Evolutionary conservation across 208 protist genomes (phyloP), one percentile per base, ranked within the genome.

Genomic region (Lotmaria passim): DNA sequence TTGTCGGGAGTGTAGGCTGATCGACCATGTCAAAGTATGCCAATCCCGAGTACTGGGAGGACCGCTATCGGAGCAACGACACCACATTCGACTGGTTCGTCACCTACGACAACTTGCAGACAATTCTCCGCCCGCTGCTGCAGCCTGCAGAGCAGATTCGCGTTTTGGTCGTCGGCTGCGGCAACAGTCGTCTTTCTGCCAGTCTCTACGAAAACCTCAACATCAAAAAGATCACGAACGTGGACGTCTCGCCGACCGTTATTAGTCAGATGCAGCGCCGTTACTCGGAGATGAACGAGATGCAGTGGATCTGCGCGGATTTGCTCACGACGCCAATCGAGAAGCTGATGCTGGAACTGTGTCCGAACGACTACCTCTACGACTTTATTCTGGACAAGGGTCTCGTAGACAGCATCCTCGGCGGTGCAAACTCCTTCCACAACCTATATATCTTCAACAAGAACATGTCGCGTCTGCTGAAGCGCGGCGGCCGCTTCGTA

Each of bases 11-110:
- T 36, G 24, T 24, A 17, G 7, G 26, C 19, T n/a, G n/a, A 46
- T 31, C 14, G 23, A 28, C 17, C 39, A 95, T 96, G 89, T 94
- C 93, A 23, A 94, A 97, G 75, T 97, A 97, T 78, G 87, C 89
- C 11, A 93, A 94, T 31, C 83, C 87, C 12, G 89, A 94, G 33
- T 97, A 97, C 73, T 97, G 93, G 93, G 90, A 97, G 68, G 90
- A 97, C 69, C 79, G 91, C n/a, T 97, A 97, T 52, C 91, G 93
- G 51, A 93, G 87, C 64, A 93, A 83, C 47, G 91, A 95, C 78
- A 95, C 91, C 12, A 97, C 87, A 51, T 97, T 96, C 55, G 93
- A 97, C 36, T 97, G 93, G 93, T 97, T 93, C 71, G 68, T 95
- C 24, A 93, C 86, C 33, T 97, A 86, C 60, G 93, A 96, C 50